These are phyloP conservation scores for Pichia manshurica DNA, from an alignment of 805 yeast genomes.

Conservation along the genomic window DNA sequence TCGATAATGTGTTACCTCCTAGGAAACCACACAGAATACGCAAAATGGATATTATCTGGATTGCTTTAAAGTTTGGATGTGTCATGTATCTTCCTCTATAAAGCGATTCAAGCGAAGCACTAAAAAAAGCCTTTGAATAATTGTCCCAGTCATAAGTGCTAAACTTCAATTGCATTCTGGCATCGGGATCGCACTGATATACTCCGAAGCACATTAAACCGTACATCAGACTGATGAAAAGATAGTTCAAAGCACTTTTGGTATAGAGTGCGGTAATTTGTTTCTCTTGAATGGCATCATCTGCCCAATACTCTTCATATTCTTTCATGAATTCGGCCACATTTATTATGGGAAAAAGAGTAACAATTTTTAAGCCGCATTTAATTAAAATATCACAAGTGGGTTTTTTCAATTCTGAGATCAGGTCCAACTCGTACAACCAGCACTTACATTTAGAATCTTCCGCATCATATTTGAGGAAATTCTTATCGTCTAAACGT, in stretches of 20 bases:
- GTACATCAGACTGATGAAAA: slow-evolving; percentile 30
- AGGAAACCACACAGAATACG: slow-evolving; percentile 26
- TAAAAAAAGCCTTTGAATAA: slow-evolving; percentile 26
- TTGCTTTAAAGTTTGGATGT: slow-evolving; percentile 22
- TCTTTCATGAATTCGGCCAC: slow-evolving; percentile 60
- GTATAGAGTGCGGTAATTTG: slow-evolving; percentile 26
- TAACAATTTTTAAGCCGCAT: slow-evolving; percentile 18
- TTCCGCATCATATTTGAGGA: slow-evolving; percentile 9
- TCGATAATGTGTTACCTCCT: slow-evolving; percentile 29
- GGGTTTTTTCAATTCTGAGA: slow-evolving; percentile 16
- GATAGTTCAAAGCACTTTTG: slow-evolving; percentile 24
- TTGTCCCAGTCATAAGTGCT: slow-evolving; percentile 24
- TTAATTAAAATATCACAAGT: slow-evolving; percentile 22
- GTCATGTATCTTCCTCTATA: slow-evolving; percentile 31
- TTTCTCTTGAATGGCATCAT: slow-evolving; percentile 15
- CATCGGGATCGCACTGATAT: slow-evolving; percentile 23
- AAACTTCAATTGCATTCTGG: slow-evolving; percentile 20
- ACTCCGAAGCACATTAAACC: slow-evolving; percentile 28
- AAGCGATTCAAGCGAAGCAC: slow-evolving; percentile 30
- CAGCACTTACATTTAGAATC: slow-evolving; percentile 24
- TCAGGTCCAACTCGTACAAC: slow-evolving; percentile 22
- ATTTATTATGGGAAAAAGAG: slow-evolving; percentile 46
- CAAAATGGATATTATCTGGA: slow-evolving; percentile 27
- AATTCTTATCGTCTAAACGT: slow-evolving; percentile 13
- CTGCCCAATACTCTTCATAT: slow-evolving; percentile 38